These are phyloP conservation scores for Trametes villosa DNA, from an alignment of 768 basidiomycete genomes.

Conservation along the genomic window DNA sequence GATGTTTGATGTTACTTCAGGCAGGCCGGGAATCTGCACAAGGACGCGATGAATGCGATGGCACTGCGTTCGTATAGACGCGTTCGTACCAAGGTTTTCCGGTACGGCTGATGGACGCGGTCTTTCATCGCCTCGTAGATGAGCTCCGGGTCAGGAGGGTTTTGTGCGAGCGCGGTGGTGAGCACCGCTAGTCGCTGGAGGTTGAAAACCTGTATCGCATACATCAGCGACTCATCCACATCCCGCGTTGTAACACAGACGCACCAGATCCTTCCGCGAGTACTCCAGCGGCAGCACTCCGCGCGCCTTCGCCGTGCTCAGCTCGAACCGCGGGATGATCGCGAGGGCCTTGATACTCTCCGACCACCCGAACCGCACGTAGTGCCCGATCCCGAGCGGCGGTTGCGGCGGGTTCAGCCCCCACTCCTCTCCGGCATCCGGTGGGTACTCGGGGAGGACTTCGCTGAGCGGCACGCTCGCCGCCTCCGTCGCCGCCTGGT, in stretches of 20 bases:
- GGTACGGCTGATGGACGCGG: conserved; percentile 95
- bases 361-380: conserved; percentile 87
- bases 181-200: conserved; percentile 94
- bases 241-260: conserved; percentile 40
- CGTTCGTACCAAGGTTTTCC: conserved; percentile 73
- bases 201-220: conserved; percentile 99
- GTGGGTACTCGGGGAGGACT: conserved; percentile 94
- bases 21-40: conserved; percentile 89
- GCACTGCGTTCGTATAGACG: background rate
- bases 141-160: conserved; percentile 92
- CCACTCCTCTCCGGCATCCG: conserved; percentile 92
- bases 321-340: conserved; percentile 93
- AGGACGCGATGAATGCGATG: background rate
- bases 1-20: conserved; percentile 86
- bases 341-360: conserved; percentile 87
- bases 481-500: conserved; percentile 76
- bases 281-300: conserved; percentile 86
- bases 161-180: conserved; percentile 88
- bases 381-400: conserved; percentile 92
- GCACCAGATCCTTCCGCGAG: conserved; percentile 87
- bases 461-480: conserved; percentile 93
- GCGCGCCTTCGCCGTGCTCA: conserved; percentile 94
- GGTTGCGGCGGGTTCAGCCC: conserved; percentile 86
- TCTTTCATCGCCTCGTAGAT: conserved; percentile 99
- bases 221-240: too few species aligned